Conservation (phyloP, 2,329 filamentous ascomycete species). For the Exophiala aquamarina region DNA sequence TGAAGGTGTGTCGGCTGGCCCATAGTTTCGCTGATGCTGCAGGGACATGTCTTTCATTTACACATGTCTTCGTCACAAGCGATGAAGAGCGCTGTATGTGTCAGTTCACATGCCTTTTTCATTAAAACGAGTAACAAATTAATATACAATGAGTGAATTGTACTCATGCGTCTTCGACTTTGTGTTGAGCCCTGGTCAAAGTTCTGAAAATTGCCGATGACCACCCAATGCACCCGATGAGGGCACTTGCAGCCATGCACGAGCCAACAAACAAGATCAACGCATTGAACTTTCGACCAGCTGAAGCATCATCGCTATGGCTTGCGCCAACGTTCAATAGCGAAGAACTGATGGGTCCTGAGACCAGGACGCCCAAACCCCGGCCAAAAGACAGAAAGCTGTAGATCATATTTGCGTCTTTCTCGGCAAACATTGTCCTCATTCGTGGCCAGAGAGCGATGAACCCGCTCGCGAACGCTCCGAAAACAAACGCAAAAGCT, state of each 20-base stretch:
- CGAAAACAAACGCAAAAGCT: conserved; percentile 44
- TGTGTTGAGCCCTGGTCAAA: too few relatives aligned
- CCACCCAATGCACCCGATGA: conserved; percentile 5
- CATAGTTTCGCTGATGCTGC: too few relatives aligned
- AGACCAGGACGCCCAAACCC: conserved; percentile 52
- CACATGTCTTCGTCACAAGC: too few relatives aligned
- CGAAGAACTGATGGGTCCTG: conserved; percentile 52
- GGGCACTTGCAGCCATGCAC: conserved; percentile 16
- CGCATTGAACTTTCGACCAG: neutral
- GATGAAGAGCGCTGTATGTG: too few relatives aligned
- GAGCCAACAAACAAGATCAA: conserved; percentile 13
- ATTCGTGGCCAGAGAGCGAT: conserved; percentile 46
- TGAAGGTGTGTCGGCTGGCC: too few relatives aligned
- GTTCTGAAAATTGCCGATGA: neutral
- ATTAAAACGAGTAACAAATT: too few relatives aligned
- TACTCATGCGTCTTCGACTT: too few relatives aligned
- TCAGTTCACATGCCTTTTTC: too few relatives aligned
- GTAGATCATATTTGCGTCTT: conserved; percentile 51
- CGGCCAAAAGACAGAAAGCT: conserved; percentile 49
- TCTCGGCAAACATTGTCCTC: conserved; percentile 39
- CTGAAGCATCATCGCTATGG: neutral
- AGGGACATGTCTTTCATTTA: too few relatives aligned
- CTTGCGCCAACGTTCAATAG: neutral
- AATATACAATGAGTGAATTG: too few relatives aligned
- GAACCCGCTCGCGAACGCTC: conserved; percentile 44